These are phyloP conservation scores for Capsicum chinense DNA, from an alignment of 257 asterid species.

Conservation along the genomic window DNA sequence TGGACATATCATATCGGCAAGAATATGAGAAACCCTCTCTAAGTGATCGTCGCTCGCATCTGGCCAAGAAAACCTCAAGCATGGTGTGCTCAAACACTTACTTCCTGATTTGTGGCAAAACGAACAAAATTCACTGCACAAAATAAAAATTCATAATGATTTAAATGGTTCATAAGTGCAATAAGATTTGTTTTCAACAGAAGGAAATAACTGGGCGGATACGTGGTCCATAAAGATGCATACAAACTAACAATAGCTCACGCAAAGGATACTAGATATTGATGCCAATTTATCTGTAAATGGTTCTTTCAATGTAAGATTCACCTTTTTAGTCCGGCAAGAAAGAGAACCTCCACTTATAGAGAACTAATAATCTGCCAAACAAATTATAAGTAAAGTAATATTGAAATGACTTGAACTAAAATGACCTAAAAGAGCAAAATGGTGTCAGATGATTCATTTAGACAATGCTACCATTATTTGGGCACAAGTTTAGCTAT, in stretches of 20 bases:
- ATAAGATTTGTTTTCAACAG: background rate
- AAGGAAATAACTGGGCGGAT: background rate
- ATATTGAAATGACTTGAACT: conserved; percentile 25
- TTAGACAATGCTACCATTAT: background rate
- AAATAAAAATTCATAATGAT: background rate
- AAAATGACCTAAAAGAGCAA: background rate
- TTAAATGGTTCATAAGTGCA: background rate
- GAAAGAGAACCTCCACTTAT: background rate
- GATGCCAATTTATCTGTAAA: background rate
- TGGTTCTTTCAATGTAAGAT: conserved; percentile 12
- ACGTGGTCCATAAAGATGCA: conserved; percentile 3
- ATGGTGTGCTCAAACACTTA: conserved; percentile 58
- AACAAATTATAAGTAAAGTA: background rate
- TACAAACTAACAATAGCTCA: background rate
- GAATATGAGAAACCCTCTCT: conserved; percentile 63
- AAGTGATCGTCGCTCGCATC: conserved; percentile 51
- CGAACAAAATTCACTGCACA: conserved; percentile 77
- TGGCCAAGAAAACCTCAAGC: conserved; percentile 75
- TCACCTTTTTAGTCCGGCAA: background rate
- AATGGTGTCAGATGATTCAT: conserved; percentile 22
- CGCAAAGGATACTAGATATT: background rate
- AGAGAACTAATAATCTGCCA: background rate
- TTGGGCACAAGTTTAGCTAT: background rate
- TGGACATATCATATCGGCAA: conserved; percentile 78
- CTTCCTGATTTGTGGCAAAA: conserved; percentile 59